Percentiles rank a stretch among this genome's conserved stretches.
Conservation (phyloP, 257 asterid species). For the Salvia hispanica region DNA sequence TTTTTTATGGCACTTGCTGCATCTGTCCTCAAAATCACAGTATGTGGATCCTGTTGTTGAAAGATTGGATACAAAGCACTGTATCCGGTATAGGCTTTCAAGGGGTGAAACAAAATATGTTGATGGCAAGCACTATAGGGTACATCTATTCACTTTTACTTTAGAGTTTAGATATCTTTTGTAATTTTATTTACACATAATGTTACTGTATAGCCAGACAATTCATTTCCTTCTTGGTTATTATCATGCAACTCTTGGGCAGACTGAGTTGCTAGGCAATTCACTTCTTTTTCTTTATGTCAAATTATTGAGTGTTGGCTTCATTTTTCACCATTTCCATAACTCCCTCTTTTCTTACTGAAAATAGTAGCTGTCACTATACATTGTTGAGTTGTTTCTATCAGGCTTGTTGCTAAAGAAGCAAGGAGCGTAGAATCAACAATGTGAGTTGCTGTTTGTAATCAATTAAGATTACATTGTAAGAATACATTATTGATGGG, state of each 20-base stretch:
- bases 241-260: not conserved
- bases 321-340: not conserved
- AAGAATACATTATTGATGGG: not conserved
- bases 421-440: constrained; percentile 7
- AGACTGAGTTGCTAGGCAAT: not conserved
- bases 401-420: constrained; percentile 9
- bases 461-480: not conserved
- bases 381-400: constrained; percentile 5
- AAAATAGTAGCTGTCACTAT: not conserved
- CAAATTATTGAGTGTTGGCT: not conserved
- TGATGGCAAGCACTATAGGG: constrained; percentile 86
- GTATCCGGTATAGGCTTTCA: constrained; percentile 71
- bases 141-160: constrained; percentile 38
- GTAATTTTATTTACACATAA: constrained; percentile 11
- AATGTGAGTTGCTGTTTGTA: constrained; percentile 2
- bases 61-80: constrained; percentile 74
- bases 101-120: constrained; percentile 81
- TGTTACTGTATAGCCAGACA: not conserved
- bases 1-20: not conserved
- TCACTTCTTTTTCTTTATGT: not conserved
- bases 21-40: constrained; percentile 45
- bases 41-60: constrained; percentile 82
- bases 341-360: not conserved
- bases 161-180: not conserved
- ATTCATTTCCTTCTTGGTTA: not conserved